Evolutionary conservation across 306 rosid genomes (phyloP).

Genomic region (Echinosophora koreensis): DNA sequence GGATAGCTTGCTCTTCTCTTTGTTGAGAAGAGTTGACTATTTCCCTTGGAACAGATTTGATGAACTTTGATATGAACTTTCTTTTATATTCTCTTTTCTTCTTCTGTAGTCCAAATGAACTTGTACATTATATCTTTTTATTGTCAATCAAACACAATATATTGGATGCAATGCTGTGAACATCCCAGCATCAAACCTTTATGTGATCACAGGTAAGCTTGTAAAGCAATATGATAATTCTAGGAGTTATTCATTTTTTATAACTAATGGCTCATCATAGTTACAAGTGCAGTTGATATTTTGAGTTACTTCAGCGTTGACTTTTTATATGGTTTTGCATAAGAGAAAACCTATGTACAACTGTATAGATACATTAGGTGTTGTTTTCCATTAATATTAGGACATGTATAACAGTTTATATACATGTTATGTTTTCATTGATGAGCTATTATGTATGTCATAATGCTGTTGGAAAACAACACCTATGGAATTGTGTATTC

Average conservation of each 20-base stretch:
- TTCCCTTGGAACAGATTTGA: slow-evolving; percentile 21
- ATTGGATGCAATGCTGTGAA: slow-evolving; percentile 28
- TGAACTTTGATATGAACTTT: background rate
- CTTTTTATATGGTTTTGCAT: background rate
- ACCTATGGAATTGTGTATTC: no score
- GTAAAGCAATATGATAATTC: background rate
- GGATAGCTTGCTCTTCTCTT: slow-evolving; percentile 27
- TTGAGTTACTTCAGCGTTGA: background rate
- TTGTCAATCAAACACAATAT: background rate
- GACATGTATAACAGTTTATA: no score
- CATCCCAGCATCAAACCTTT: background rate
- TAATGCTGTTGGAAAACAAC: no score
- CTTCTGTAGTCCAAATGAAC: slow-evolving; percentile 16
- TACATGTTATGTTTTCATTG: no score
- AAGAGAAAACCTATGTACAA: no score
- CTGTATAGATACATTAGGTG: no score
- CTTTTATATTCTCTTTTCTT: slow-evolving; percentile 15
- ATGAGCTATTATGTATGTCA: no score
- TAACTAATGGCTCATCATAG: background rate
- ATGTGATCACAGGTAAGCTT: background rate
- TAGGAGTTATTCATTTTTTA: background rate
- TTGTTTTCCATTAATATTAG: no score
- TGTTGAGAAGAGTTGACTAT: slow-evolving; percentile 30
- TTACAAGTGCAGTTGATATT: background rate
- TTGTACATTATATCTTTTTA: slow-evolving; percentile 35